Percentiles rank a stretch among this genome's conserved stretches.
Conservation (phyloP, 345 rosid genomes). For the Pugionium dolabratum region DNA sequence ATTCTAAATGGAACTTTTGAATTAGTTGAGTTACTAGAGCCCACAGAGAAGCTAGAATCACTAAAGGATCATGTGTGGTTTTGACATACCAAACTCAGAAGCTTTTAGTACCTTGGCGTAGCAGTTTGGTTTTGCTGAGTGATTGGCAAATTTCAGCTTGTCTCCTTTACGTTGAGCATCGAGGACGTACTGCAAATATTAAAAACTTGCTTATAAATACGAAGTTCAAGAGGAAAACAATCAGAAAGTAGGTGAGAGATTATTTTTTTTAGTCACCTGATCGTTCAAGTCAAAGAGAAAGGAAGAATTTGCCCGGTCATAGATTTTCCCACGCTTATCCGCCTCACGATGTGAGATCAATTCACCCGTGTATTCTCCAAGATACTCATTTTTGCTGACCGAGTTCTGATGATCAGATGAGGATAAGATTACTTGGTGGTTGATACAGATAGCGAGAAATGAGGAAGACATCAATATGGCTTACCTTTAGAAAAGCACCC, state of each 20-base stretch:
- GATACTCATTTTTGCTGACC: slow-evolving; percentile 91
- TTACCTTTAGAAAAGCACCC: slow-evolving; percentile 98
- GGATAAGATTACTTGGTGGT: slow-evolving; percentile 13
- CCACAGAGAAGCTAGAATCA: not conserved
- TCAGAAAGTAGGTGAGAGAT: slow-evolving; percentile 9
- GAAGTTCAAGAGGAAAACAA: slow-evolving; percentile 5
- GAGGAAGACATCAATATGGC: slow-evolving; percentile 5
- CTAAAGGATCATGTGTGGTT: not conserved
- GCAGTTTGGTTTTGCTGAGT: slow-evolving; percentile 93
- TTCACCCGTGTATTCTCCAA: slow-evolving; percentile 98
- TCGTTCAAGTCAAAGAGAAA: slow-evolving; percentile 98
- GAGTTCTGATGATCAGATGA: slow-evolving; percentile 62
- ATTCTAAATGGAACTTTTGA: slow-evolving; percentile 5
- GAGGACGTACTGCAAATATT: slow-evolving; percentile 69
- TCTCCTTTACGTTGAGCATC: slow-evolving; percentile 99
- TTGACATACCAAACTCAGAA: not conserved
- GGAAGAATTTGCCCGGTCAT: slow-evolving; percentile 95
- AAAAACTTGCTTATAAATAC: slow-evolving; percentile 4
- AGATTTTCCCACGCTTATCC: slow-evolving; percentile 97
- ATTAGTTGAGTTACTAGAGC: not conserved
- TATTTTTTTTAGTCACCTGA: slow-evolving; percentile 53
- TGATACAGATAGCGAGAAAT: slow-evolving; percentile 15
- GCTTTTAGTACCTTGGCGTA: slow-evolving; percentile 73
- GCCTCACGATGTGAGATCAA: slow-evolving; percentile 94
- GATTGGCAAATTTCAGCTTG: slow-evolving; percentile 96